Evolutionary conservation across 1,284 basidiomycete species (phyloP).

Genomic region (Leccinum pachyderme): DNA sequence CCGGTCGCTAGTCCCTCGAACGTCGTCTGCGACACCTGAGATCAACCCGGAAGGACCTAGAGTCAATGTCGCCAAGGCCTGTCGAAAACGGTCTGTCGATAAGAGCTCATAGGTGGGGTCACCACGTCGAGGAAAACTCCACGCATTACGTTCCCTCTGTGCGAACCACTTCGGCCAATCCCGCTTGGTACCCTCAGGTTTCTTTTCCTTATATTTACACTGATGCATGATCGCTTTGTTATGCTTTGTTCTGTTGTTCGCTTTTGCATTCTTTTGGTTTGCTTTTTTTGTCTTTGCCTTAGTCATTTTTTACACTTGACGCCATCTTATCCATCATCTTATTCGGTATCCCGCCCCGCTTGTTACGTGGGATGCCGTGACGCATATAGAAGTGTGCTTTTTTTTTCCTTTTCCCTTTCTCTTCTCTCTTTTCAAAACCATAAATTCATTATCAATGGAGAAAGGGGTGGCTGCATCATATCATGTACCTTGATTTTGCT

Average conservation of each 20-base stretch:
- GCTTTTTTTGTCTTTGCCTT: slow-evolving; percentile 7
- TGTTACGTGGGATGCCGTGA: slow-evolving; percentile 20
- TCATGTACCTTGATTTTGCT: slow-evolving; percentile 14
- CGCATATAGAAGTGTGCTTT: slow-evolving; percentile 18
- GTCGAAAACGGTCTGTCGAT: slow-evolving; percentile 30
- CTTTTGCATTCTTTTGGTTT: slow-evolving; percentile 7
- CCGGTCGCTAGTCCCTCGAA: slow-evolving; percentile 33
- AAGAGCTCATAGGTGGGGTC: slow-evolving; percentile 20
- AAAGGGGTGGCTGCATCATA: not conserved
- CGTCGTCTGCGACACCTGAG: slow-evolving; percentile 27
- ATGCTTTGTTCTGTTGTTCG: slow-evolving; percentile 7
- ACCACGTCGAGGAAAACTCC: slow-evolving; percentile 2
- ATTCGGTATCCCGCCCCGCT: slow-evolving; percentile 18
- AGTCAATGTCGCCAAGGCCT: slow-evolving; percentile 21
- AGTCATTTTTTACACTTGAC: slow-evolving; percentile 3
- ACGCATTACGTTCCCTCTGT: slow-evolving; percentile 5
- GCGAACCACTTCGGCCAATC: slow-evolving; percentile 6
- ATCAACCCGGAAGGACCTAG: slow-evolving; percentile 21
- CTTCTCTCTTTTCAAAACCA: not conserved
- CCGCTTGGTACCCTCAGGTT: slow-evolving; percentile 3
- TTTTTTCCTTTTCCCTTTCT: not conserved
- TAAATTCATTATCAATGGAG: slow-evolving; percentile 13
- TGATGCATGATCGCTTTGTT: slow-evolving; percentile 13
- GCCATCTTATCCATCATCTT: slow-evolving; percentile 28
- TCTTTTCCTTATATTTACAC: slow-evolving; percentile 4